A percentile compares a stretch with the other conserved stretches of the same genome.
Conservation (phyloP, 1,284 basidiomycete species). For the Omphalotus olearius region DNA sequence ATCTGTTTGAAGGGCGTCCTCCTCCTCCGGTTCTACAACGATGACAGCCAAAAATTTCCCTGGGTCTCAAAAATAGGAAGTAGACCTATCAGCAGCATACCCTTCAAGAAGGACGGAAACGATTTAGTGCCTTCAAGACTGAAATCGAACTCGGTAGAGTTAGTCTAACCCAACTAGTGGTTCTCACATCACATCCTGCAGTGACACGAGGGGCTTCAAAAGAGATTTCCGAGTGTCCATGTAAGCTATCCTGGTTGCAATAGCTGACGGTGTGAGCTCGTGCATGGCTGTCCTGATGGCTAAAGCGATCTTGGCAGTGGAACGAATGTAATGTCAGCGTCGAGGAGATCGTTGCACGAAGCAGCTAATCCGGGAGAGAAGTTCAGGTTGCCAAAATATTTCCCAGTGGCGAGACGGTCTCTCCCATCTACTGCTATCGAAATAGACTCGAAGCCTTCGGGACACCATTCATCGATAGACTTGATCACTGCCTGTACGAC, state of each 20-base stretch:
- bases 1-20: slow-evolving; percentile 2
- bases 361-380: not conserved
- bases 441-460: not conserved
- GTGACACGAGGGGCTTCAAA: not conserved
- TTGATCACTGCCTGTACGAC: not conserved
- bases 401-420: not conserved
- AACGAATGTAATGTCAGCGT: not conserved
- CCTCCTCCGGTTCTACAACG: slow-evolving; percentile 5
- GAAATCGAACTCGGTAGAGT: slow-evolving; percentile 8
- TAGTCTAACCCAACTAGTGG: slow-evolving; percentile 9
- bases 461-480: not conserved
- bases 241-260: slow-evolving; percentile 5
- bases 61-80: not conserved
- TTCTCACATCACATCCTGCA: slow-evolving; percentile 7
- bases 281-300: slow-evolving; percentile 3
- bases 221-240: slow-evolving; percentile 1
- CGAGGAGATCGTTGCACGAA: not conserved
- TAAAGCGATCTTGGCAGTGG: slow-evolving; percentile 5
- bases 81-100: slow-evolving; percentile 1
- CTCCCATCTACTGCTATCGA: slow-evolving; percentile 7
- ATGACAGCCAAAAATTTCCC: slow-evolving; percentile 5
- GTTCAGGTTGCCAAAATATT: slow-evolving; percentile 11
- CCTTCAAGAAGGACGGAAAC: not conserved
- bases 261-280: slow-evolving; percentile 1
- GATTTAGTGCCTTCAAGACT: not conserved